phyloP scores from a whole-genome alignment of 495 filamentous ascomycete species.

The Penicillium atrosanguineum region DNA sequence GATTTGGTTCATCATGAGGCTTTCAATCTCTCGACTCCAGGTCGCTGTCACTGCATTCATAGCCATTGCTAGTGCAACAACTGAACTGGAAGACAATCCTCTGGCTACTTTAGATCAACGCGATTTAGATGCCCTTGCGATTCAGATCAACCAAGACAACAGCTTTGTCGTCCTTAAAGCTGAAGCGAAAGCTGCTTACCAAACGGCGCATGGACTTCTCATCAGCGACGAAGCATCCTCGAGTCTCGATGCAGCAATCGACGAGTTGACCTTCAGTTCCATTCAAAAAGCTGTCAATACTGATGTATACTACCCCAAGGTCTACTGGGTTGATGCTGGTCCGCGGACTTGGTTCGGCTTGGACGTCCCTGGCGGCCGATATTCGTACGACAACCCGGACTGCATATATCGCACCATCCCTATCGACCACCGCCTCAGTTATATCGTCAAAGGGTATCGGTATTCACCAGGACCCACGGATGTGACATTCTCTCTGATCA shows the following conservation, averaged over 20 bases:
- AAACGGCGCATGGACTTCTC: conserved; percentile 14
- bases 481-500: no score
- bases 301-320: conserved; percentile 9
- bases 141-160: conserved; percentile 11
- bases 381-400: conserved; percentile 19
- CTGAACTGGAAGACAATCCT: conserved; percentile 4
- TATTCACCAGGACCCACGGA: no score
- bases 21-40: not conserved
- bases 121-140: conserved; percentile 7
- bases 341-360: conserved; percentile 14
- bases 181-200: conserved; percentile 13
- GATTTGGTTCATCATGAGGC: not conserved
- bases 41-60: not conserved
- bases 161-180: conserved; percentile 15
- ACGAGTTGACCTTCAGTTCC: conserved; percentile 15
- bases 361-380: conserved; percentile 13
- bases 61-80: not conserved
- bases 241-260: conserved; percentile 17
- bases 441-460: conserved; percentile 10
- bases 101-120: conserved; percentile 11
- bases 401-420: conserved; percentile 19
- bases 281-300: conserved; percentile 15
- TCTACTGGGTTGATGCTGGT: conserved; percentile 14
- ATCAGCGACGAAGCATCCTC: conserved; percentile 17
- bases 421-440: conserved; percentile 10